Evolutionary conservation across 2,329 filamentous ascomycete genomes (phyloP).

Genomic region (Corynespora cassiicola): DNA sequence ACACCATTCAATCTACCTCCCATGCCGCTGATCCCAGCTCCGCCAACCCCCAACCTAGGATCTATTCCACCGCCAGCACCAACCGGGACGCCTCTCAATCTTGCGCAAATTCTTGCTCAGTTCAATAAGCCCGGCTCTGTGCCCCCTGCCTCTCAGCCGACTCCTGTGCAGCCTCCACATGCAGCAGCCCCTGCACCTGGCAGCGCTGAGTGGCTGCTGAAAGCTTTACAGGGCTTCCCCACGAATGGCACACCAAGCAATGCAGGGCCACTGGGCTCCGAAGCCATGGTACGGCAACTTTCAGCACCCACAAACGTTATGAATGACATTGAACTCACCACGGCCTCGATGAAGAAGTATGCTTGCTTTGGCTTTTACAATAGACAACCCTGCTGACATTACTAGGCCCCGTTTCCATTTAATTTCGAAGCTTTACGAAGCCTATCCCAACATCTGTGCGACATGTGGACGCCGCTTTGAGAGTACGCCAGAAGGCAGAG

Average conservation of each 20-base stretch:
- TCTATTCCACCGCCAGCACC: constrained; percentile 26
- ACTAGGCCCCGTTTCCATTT: constrained; percentile 75
- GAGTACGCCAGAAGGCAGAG: constrained; percentile 76
- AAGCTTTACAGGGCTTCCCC: constrained; percentile 34
- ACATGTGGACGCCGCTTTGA: constrained; percentile 90
- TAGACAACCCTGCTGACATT: constrained; percentile 19
- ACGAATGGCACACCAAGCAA: constrained; percentile 32
- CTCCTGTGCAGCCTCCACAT: constrained; percentile 21
- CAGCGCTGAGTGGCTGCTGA: constrained; percentile 39
- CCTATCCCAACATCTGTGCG: constrained; percentile 83
- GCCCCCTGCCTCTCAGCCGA: constrained; percentile 20
- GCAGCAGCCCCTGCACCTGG: constrained; percentile 21
- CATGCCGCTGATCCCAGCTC: constrained; percentile 29
- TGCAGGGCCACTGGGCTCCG: constrained; percentile 28
- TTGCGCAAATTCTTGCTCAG: constrained; percentile 40
- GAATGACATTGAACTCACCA: constrained; percentile 66
- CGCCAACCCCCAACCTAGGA: constrained; percentile 17
- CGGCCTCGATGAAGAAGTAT: constrained; percentile 76
- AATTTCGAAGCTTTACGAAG: constrained; percentile 77
- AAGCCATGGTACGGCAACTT: constrained; percentile 33
- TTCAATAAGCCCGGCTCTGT: constrained; percentile 32
- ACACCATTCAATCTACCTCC: constrained; percentile 35
- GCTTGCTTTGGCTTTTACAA: constrained; percentile 1
- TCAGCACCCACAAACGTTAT: constrained; percentile 45
- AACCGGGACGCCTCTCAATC: constrained; percentile 33